These are phyloP conservation scores for Fusarium buharicum DNA, from an alignment of 2,329 filamentous ascomycete species.

Conservation along the genomic window DNA sequence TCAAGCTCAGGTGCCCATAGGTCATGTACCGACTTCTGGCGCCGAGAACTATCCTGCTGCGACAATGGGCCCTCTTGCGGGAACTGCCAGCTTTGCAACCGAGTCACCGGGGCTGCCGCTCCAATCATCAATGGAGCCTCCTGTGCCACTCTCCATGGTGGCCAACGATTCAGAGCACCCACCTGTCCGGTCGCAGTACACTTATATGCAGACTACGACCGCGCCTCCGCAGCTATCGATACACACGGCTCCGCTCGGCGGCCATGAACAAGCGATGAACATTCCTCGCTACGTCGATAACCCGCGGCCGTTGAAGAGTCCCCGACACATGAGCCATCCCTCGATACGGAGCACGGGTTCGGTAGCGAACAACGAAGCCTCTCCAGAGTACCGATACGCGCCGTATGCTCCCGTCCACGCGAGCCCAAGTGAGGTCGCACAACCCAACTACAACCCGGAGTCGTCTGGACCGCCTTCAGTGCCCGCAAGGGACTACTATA, in stretches of 20 bases:
- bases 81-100: slow-evolving; percentile 58
- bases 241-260: slow-evolving; percentile 49
- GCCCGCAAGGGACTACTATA: slow-evolving; percentile 63
- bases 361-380: slow-evolving; percentile 59
- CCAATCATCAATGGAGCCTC: slow-evolving; percentile 62
- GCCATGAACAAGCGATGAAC: slow-evolving; percentile 59
- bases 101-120: slow-evolving; percentile 66
- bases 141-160: slow-evolving; percentile 63
- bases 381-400: slow-evolving; percentile 68
- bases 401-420: slow-evolving; percentile 51
- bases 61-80: slow-evolving; percentile 62
- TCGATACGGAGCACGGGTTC: slow-evolving; percentile 63
- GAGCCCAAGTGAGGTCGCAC: slow-evolving; percentile 48
- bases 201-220: slow-evolving; percentile 63
- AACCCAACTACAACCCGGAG: slow-evolving; percentile 48
- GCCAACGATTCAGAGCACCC: slow-evolving; percentile 59
- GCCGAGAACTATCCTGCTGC: slow-evolving; percentile 61
- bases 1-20: slow-evolving; percentile 56
- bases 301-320: slow-evolving; percentile 66
- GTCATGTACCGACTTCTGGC: slow-evolving; percentile 60
- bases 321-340: slow-evolving; percentile 64
- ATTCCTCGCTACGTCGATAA: slow-evolving; percentile 69
- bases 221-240: slow-evolving; percentile 62
- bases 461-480: slow-evolving; percentile 44
- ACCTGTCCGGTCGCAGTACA: slow-evolving; percentile 64